Base-by-base conservation (phyloP, 179 eudicot species). In the Corrigiola litoralis region DNA sequence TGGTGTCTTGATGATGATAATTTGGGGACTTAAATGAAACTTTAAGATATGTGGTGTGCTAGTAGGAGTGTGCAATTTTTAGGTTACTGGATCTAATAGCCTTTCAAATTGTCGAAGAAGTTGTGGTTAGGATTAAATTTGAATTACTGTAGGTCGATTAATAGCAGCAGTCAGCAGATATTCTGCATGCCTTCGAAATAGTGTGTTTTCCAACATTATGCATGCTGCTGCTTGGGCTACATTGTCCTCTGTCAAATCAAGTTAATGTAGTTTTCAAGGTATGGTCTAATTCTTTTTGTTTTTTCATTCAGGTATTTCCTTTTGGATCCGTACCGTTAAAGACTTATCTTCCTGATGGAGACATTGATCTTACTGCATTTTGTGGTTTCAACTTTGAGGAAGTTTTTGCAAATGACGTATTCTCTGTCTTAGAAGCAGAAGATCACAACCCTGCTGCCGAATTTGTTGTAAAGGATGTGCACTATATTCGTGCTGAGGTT, bases 281-380 rank as follows among this genome's bases (percentile, higher is more conserved):
- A 58, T 70, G 60, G 36, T 5, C n/a, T 31, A 34, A n/a, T n/a
- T n/a, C 4, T 24, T 75, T 49, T 61, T 50, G 13, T n/a, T 58
- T 34, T 23, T 67, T 62, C n/a, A n/a, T n/a, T 14, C 81, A 92
- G 98, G 92, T 90, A 42, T 87, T 84, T 47, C 84, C 95, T 21
- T 92, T 84, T 70, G 96, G 98, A 58, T 92, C 97, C 9, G 96
- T 87, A 37, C 98, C 98, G 36, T 69, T 92, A 49, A 92, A 81
- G 78, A 92, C 96, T 17, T 92, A 90, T 77, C 98, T 92, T 67
- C 96, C 98, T 42, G 96, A 92, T 67, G 98, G 98, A 56, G 96
- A 92, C 63, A 87, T 92, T 67, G 98, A 92, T 79, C 81, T 92
- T 70, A 87, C 98, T 57, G 90, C 84, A 25, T 85, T 92, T 79